Evolutionary conservation across 345 rosid species (phyloP).

Genomic region (Bruguiera gymnorhiza): DNA sequence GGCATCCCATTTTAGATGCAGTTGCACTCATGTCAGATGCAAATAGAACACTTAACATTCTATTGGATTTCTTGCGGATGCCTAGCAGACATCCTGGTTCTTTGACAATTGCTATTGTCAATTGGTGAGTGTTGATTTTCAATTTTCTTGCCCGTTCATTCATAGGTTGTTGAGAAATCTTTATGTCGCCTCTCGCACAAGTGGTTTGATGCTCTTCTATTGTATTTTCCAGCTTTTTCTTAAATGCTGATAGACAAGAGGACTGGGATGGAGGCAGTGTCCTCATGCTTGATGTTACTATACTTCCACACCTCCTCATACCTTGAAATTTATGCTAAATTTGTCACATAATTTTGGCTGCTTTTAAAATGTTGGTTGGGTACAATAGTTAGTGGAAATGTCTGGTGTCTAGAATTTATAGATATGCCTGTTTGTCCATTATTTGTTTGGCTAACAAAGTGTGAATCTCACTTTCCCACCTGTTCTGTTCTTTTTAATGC

Average conservation of each 20-base stretch:
- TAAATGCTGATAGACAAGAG: background rate
- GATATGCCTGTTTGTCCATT: too few relatives aligned
- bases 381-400: too few relatives aligned
- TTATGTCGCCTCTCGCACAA: background rate
- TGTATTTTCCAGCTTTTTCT: background rate
- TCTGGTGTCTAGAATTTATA: too few relatives aligned
- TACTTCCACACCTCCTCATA: background rate
- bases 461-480: too few relatives aligned
- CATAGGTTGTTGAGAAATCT: background rate
- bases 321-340: too few relatives aligned
- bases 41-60: conserved; percentile 45
- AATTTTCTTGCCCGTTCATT: background rate
- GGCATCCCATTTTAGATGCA: conserved; percentile 70
- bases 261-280: background rate
- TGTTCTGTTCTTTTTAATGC: too few relatives aligned
- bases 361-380: too few relatives aligned
- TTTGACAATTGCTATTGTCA: conserved; percentile 57
- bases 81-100: conserved; percentile 60
- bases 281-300: background rate
- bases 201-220: background rate
- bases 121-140: conserved; percentile 67
- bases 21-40: conserved; percentile 61
- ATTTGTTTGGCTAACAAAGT: too few relatives aligned
- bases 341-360: too few relatives aligned
- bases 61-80: conserved; percentile 61